phyloP scores from a whole-genome alignment of 2,329 filamentous ascomycete species.

The Fusarium caatingaense region DNA sequence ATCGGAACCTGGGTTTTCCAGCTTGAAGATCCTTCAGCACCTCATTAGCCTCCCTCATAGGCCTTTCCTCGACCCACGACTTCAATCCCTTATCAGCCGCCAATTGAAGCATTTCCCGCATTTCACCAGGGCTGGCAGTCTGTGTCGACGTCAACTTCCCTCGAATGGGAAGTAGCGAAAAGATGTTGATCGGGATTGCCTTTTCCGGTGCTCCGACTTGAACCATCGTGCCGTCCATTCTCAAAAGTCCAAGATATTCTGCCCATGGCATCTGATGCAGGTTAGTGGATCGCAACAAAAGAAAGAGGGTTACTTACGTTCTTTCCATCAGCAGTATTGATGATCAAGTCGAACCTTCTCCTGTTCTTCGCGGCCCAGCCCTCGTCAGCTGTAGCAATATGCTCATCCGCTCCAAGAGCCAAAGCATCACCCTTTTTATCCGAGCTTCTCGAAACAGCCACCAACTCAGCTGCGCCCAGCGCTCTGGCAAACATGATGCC shows the following conservation, averaged over 20 bases:
- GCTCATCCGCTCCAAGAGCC: conserved; percentile 66
- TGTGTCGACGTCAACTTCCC: conserved; percentile 48
- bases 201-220: conserved; percentile 60
- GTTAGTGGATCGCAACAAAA: too few relatives aligned
- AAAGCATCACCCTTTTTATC: conserved; percentile 66
- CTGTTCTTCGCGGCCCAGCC: conserved; percentile 64
- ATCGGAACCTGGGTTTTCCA: conserved; percentile 62
- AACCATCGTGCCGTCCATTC: conserved; percentile 67
- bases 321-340: conserved; percentile 67
- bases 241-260: conserved; percentile 50
- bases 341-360: conserved; percentile 75
- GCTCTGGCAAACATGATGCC: conserved; percentile 75
- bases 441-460: conserved; percentile 66
- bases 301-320: neutral
- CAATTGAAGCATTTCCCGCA: conserved; percentile 68
- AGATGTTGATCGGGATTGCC: conserved; percentile 16
- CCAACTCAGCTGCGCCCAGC: conserved; percentile 67
- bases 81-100: conserved; percentile 66
- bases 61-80: conserved; percentile 65
- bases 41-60: conserved; percentile 66
- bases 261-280: conserved; percentile 27
- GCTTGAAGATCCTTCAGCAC: conserved; percentile 65
- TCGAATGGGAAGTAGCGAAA: conserved; percentile 25
- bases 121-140: conserved; percentile 65
- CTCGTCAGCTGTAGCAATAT: conserved; percentile 63